Evolutionary conservation across 805 yeast species (phyloP).

Genomic region (Candida awuae): DNA sequence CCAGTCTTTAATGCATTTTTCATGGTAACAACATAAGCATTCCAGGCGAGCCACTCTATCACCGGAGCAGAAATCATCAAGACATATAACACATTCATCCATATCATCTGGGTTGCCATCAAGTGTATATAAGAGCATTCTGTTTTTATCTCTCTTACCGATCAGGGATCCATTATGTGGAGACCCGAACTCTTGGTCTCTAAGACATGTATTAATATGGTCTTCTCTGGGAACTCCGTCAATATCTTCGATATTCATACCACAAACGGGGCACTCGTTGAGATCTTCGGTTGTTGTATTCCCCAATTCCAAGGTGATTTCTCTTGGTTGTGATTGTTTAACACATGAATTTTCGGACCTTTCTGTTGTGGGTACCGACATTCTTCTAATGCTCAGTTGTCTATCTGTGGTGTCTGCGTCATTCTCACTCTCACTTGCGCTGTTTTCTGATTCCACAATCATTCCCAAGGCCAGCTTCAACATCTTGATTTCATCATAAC

Average conservation of each 20-base stretch:
- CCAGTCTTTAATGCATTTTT: slow-evolving; percentile 87
- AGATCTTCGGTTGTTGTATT: slow-evolving; percentile 19
- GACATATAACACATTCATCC: slow-evolving; percentile 87
- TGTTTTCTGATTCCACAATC: not conserved
- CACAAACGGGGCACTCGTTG: slow-evolving; percentile 40
- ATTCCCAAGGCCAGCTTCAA: slow-evolving; percentile 35
- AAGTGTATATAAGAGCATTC: slow-evolving; percentile 76
- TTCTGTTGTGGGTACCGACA: not conserved
- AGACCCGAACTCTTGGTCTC: slow-evolving; percentile 52
- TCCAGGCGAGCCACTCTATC: slow-evolving; percentile 88
- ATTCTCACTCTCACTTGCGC: not conserved
- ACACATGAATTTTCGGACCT: not conserved
- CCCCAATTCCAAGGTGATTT: slow-evolving; percentile 9
- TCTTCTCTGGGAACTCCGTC: slow-evolving; percentile 37
- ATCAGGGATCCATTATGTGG: slow-evolving; percentile 25
- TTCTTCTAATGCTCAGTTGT: not conserved
- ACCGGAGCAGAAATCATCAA: slow-evolving; percentile 80
- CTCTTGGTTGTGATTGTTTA: slow-evolving; percentile 13
- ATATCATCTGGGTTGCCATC: slow-evolving; percentile 38
- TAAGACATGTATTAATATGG: slow-evolving; percentile 68
- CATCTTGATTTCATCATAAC: slow-evolving; percentile 56
- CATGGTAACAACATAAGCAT: slow-evolving; percentile 91
- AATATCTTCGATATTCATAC: slow-evolving; percentile 17
- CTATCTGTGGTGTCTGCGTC: not conserved
- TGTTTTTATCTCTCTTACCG: slow-evolving; percentile 46